These are phyloP conservation scores for Yamadazyma phyllophila DNA, from an alignment of 805 yeast species.

Conservation along the genomic window DNA sequence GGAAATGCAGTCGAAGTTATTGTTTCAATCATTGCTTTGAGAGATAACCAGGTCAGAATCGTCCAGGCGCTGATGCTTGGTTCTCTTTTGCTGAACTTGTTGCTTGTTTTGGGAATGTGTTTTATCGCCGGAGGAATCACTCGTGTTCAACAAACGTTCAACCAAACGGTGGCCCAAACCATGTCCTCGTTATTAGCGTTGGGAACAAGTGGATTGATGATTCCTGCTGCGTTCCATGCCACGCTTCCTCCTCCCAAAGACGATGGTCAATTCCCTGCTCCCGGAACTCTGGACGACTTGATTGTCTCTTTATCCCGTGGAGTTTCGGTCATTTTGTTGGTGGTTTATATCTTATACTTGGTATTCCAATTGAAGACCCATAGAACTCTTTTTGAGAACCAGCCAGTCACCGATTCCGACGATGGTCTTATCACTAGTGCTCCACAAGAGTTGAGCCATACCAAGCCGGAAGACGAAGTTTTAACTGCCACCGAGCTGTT, in stretches of 20 bases:
- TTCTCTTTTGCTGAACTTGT: slow-evolving; percentile 80
- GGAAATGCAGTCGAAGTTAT: slow-evolving; percentile 98
- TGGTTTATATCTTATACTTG: slow-evolving; percentile 75
- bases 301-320: slow-evolving; percentile 81
- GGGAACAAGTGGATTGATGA: slow-evolving; percentile 80
- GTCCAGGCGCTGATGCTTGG: slow-evolving; percentile 98
- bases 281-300: slow-evolving; percentile 38
- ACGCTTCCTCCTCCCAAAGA: slow-evolving; percentile 44
- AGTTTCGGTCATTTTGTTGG: slow-evolving; percentile 73
- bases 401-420: slow-evolving; percentile 25
- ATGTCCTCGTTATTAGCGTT: slow-evolving; percentile 93
- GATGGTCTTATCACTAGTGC: slow-evolving; percentile 35
- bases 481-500: slow-evolving; percentile 57
- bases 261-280: slow-evolving; percentile 39
- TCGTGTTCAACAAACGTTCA: slow-evolving; percentile 81
- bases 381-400: slow-evolving; percentile 65
- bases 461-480: slow-evolving; percentile 14
- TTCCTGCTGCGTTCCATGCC: slow-evolving; percentile 96
- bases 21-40: slow-evolving; percentile 86
- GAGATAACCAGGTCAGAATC: slow-evolving; percentile 82
- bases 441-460: slow-evolving; percentile 18
- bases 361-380: slow-evolving; percentile 90
- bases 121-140: slow-evolving; percentile 90
- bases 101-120: slow-evolving; percentile 93
- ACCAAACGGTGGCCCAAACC: slow-evolving; percentile 96